Base-by-base conservation (phyloP, 352 stramenopile genomes). In the Phytopythium boreale region DNA sequence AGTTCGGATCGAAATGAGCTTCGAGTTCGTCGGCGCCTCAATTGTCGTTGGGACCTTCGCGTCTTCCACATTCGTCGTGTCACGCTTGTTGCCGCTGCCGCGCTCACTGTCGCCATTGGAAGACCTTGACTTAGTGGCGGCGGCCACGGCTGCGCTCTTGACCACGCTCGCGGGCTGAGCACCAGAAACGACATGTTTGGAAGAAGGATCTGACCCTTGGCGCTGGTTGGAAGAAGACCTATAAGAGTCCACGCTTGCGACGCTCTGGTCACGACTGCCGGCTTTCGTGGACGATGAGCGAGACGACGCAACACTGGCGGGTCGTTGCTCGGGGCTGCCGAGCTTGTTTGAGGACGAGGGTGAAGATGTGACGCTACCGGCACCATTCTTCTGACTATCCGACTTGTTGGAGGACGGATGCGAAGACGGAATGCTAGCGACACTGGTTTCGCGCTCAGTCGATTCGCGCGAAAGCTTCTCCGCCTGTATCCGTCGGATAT, bases 401-500 rank as follows among this genome's bases (percentile, higher is more conserved):
- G 19, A 12, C n/a, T 46, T 61, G 46, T 68, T 68, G 14, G 41
- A 62, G 14, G 41, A 62, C 43, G 43, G 27, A 15, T 27, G 57
- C 20, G 41, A 55, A 19, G 57, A 34, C 19, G 57, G 20, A 19
- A 59, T 39, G n/a, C 53, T 59, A 4, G 29, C 19, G 14, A 41
- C 29, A 27, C 56, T 55, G 15, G 31, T 7, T 24, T 41, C n/a
- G 20, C 31, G 31, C 53, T 47, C 37, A 17, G 34, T 34, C 17
- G 55, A 44, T 7, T 62, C 41, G 41, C 44, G 26, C 3, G 55
- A 55, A 22, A 66, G 12, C 39, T 62, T 52, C 46, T 31, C 22
- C 22, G 24, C 62, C 56, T 80, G 67, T 43, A 80, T 69, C 17
- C 67, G 64, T 34, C 76, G 62, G 34, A 80, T 75, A 43, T 84